Evolutionary conservation across 75 land plant genomes (phyloP), one percentile per base, ranked within the genome.

Genomic region (Ceratopteris richardii): DNA sequence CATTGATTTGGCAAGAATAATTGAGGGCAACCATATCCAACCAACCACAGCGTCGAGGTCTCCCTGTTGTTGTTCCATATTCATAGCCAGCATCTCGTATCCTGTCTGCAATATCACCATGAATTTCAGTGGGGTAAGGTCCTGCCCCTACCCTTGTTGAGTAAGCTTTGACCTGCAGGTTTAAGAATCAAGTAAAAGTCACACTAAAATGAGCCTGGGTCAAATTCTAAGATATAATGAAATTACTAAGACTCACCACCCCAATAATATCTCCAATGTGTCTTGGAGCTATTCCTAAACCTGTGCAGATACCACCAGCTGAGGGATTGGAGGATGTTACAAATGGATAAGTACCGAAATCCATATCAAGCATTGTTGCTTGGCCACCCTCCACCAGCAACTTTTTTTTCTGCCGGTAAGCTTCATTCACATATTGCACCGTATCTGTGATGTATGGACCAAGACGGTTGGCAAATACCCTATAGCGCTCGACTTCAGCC

Each of bases 31-130:
- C 96, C 9, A 93, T 63, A 53, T 93, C 98, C 42, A 93, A 83
- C 98, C 98, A 89, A 31, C 96, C 98, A 77, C 98, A 93, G 46
- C 98, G 96, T 20, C 96, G 84, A 28, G 98, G 96, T 33, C 98
- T 89, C n/a, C 96, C 96, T 27, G 98, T 93, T 3, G 87, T 83
- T 18, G 98, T 89, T 18, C 98, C 96, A 75, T 71, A 93, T 53
- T 93, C 98, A 62, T 74, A 67, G 10, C 98, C 98, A 66, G 96
- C 90, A 51, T 66, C 58, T 46, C 98, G 82, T 17, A 93, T 75
- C 7, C 39, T 57, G 27, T 93, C 90, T 37, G 87, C 98, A 39
- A 47, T 70, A 60, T 81, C 63, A 25, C 81, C 87, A 27, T 77
- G 68, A 9, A 81, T 67, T 63, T 93, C 98, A 4, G 98, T 93